Evolutionary conservation across 2,329 filamentous ascomycete genomes (phyloP).

Genomic region (Emydomyces testavorans): DNA sequence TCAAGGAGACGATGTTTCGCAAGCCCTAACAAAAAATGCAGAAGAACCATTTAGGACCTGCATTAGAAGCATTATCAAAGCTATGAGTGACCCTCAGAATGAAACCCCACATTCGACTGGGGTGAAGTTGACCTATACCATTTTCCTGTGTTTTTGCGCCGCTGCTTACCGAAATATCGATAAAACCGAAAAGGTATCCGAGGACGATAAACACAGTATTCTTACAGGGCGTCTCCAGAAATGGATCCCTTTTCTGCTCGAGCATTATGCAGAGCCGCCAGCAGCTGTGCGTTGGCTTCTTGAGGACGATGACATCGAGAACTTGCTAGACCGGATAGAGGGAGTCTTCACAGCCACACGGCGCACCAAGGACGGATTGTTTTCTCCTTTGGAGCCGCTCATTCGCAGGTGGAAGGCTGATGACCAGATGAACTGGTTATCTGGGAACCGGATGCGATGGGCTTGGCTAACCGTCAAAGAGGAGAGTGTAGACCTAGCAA

Average conservation of each 20-base stretch:
- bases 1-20: constrained; percentile 23
- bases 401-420: not conserved
- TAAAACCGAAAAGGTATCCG: not conserved
- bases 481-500: constrained; percentile 29
- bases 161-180: constrained; percentile 19
- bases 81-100: constrained; percentile 16
- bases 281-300: constrained; percentile 24
- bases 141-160: constrained; percentile 28
- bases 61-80: constrained; percentile 20
- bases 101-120: constrained; percentile 14
- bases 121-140: constrained; percentile 21
- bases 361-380: not conserved
- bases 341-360: not conserved
- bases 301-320: constrained; percentile 24
- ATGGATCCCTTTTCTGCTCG: constrained; percentile 30
- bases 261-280: constrained; percentile 25
- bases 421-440: constrained; percentile 25
- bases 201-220: constrained; percentile 12
- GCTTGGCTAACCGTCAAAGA: constrained; percentile 33
- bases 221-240: constrained; percentile 26
- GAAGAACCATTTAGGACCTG: constrained; percentile 20
- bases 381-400: not conserved
- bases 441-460: constrained; percentile 33
- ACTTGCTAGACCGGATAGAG: constrained; percentile 19
- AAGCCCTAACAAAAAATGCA: constrained; percentile 23